A percentile compares a stretch with the other conserved stretches of the same genome.
Evolutionary conservation across 2,329 filamentous ascomycete species (phyloP).

Genomic region (Epichloe gansuensis): DNA sequence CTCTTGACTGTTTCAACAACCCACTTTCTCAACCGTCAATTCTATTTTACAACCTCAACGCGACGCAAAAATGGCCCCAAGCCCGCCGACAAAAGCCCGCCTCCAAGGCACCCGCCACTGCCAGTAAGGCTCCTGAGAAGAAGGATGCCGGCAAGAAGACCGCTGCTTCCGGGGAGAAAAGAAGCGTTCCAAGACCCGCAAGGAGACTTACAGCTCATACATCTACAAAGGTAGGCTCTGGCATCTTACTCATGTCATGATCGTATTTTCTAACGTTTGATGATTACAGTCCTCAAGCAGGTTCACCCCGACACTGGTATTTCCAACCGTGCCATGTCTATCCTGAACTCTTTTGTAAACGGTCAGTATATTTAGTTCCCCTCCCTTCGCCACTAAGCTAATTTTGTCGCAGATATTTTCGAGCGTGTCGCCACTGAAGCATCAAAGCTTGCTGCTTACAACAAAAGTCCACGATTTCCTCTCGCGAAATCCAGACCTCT

Average conservation of each 20-base stretch:
- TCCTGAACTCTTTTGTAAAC: slow-evolving; percentile 99
- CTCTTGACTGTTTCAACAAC: slow-evolving; percentile 8
- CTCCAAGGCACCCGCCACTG: slow-evolving; percentile 81
- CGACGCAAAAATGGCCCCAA: slow-evolving; percentile 81
- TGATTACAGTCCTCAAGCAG: slow-evolving; percentile 81
- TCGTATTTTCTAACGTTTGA: not conserved
- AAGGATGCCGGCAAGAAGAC: slow-evolving; percentile 99
- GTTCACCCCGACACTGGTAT: slow-evolving; percentile 99
- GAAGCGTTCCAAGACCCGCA: slow-evolving; percentile 99
- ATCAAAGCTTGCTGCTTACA: slow-evolving; percentile 98
- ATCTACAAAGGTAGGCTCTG: slow-evolving; percentile 86
- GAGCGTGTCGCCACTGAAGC: slow-evolving; percentile 98
- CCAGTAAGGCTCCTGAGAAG: slow-evolving; percentile 70
- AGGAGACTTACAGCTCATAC: slow-evolving; percentile 99
- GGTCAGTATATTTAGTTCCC: slow-evolving; percentile 40
- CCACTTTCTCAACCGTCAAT: slow-evolving; percentile 2
- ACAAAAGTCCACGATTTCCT: slow-evolving; percentile 99
- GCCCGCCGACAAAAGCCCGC: slow-evolving; percentile 97
- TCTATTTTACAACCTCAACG: slow-evolving; percentile 9
- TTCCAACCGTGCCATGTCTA: slow-evolving; percentile 99
- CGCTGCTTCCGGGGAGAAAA: slow-evolving; percentile 93
- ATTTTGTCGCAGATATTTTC: slow-evolving; percentile 65
- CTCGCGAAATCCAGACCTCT: slow-evolving; percentile 97
- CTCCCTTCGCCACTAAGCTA: not conserved
- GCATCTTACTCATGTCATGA: not conserved